A percentile compares a stretch with the other conserved stretches of the same genome.
These are phyloP conservation scores for Epichloe typhina DNA, from an alignment of 2,329 filamentous ascomycete genomes.

Conservation along the genomic window DNA sequence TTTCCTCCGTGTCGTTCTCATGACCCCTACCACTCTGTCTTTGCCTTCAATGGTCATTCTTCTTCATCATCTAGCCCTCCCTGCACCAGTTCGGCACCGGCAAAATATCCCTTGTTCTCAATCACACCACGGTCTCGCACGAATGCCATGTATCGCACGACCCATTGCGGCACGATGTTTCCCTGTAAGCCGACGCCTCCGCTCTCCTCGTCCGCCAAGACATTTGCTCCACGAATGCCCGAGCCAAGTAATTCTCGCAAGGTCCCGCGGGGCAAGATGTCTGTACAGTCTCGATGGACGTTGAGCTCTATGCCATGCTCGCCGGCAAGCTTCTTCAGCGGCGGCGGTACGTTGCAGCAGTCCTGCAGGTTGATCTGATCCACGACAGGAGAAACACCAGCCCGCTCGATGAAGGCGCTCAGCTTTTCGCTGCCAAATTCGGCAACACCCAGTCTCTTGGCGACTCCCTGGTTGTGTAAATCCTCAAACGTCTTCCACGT, in stretches of 20 bases:
- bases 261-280: conserved; percentile 78
- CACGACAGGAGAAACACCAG: conserved; percentile 62
- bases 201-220: conserved; percentile 51
- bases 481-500: conserved; percentile 64
- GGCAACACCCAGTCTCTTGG: conserved; percentile 67
- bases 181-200: conserved; percentile 50
- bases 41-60: not conserved
- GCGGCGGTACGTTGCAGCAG: conserved; percentile 89
- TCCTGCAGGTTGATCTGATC: conserved; percentile 95
- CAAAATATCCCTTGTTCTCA: conserved; percentile 97
- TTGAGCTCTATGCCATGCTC: conserved; percentile 71
- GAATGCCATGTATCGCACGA: conserved; percentile 93
- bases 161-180: conserved; percentile 80
- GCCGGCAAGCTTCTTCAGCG: conserved; percentile 74
- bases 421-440: conserved; percentile 86
- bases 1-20: not conserved
- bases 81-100: conserved; percentile 53
- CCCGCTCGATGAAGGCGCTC: conserved; percentile 58
- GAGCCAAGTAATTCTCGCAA: conserved; percentile 70
- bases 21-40: not conserved
- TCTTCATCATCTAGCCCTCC: not conserved
- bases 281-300: conserved; percentile 87
- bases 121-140: conserved; percentile 89
- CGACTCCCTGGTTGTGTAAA: conserved; percentile 56
- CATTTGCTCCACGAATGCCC: conserved; percentile 56